Evolutionary conservation across 2,329 filamentous ascomycete genomes (phyloP), one percentile per base, ranked within the genome.

Genomic region (Colletotrichum brevisporum): DNA sequence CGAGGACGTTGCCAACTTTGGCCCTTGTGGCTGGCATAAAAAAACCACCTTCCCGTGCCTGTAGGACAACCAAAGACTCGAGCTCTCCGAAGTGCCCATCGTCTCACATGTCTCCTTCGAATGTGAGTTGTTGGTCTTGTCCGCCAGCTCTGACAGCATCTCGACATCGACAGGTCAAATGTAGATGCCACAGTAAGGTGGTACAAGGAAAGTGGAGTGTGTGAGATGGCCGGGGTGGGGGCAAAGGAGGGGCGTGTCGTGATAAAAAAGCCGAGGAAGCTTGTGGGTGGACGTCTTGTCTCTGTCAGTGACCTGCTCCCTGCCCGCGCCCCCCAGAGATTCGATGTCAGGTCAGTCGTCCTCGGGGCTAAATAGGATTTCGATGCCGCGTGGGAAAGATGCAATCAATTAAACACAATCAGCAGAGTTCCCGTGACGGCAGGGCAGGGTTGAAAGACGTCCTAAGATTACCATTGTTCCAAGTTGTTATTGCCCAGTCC

Each of bases 361-460:
- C 24, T 57, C 45, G 59, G 39, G 47, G 48, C 31, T 55, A 55
- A 43, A 54, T 50, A 21, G 54, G 12, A 43, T 51, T 65, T 31
- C 12, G 18, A 50, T 31, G 58, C 45, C 54, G 61, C 61, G 61
- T 62, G 56, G 63, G 51, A 64, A 61, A 69, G 43, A 67, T 45
- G 57, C 67, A 48, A 56, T 57, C 51, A 53, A 56, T 67, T 48
- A 16, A 67, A 53, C 51, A 69, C 24, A 52, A 51, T 60, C 47
- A 54, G 61, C 50, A 65, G 31, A 56, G 41, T 55, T 66, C 50
- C 50, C 21, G 43, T 26, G 31, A 43, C 41, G 48, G 24, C 27
- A 21, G 59, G 61, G 61, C 39, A 15, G 31, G 45, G 43, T 51
- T 24, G 39, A 63, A 36, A 36, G 31, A 36, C 31, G 31, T 12